A percentile compares a stretch with the other conserved stretches of the same genome.
Evolutionary conservation across 768 basidiomycete genomes (phyloP).

Genomic region (Daedaleopsis nitida): DNA sequence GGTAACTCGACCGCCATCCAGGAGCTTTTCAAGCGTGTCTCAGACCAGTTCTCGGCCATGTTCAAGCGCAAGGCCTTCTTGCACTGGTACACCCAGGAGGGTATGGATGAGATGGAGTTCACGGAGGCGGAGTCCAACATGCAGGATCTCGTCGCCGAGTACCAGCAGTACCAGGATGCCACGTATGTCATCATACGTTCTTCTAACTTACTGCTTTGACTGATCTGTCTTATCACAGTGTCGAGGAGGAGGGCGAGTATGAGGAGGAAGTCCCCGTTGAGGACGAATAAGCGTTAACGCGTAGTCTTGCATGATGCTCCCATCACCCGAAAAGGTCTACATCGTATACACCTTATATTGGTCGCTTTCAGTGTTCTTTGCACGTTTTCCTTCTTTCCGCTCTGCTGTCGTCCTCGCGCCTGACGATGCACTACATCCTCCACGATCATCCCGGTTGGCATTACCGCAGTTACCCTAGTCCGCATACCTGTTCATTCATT

Average conservation of each 20-base stretch:
- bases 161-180: conserved; percentile 95
- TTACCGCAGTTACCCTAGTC: conserved; percentile 32
- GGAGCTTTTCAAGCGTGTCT: conserved; percentile 98
- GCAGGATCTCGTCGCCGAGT: conserved; percentile 98
- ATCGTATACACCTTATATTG: conserved; percentile 35
- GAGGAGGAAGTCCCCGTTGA: conserved; percentile 74
- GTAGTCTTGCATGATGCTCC: conserved; percentile 12
- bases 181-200: conserved; percentile 58
- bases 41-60: conserved; percentile 98
- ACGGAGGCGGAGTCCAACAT: conserved; percentile 99
- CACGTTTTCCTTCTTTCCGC: conserved; percentile 17
- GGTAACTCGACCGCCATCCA: conserved; percentile 98
- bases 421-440: conserved; percentile 17
- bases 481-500: conserved; percentile 28
- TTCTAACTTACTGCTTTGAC: background rate
- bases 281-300: conserved; percentile 40
- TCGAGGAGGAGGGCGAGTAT: conserved; percentile 87
- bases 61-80: conserved; percentile 98
- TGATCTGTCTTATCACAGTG: conserved; percentile 43
- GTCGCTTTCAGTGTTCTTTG: conserved; percentile 31
- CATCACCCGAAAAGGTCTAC: conserved; percentile 30
- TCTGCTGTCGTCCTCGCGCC: conserved; percentile 12
- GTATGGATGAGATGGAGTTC: conserved; percentile 99
- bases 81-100: conserved; percentile 99
- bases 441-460: conserved; percentile 19